phyloP scores from a whole-genome alignment of 1,284 basidiomycete species.

The Moesziomyces antarcticus region DNA sequence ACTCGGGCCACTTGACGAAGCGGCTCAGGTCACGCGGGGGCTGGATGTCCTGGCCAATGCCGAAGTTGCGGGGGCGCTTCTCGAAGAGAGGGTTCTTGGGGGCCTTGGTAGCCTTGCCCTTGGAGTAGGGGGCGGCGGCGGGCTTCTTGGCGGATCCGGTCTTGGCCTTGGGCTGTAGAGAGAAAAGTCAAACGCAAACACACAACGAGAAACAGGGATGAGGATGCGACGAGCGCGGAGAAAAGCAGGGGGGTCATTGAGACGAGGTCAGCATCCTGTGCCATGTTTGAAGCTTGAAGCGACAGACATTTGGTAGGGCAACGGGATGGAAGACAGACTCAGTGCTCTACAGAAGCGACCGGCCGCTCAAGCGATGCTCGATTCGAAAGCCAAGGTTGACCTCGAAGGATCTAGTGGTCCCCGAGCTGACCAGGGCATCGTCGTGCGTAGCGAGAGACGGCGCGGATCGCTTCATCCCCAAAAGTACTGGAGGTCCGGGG shows the following conservation, averaged over 20 bases:
- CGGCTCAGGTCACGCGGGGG: conserved; percentile 91
- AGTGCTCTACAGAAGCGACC: conserved; percentile 60
- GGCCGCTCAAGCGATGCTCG: conserved; percentile 10
- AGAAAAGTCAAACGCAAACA: conserved; percentile 10
- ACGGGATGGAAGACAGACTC: conserved; percentile 49
- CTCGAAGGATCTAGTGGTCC: conserved; percentile 6
- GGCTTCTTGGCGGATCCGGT: conserved; percentile 63
- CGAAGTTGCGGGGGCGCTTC: conserved; percentile 88
- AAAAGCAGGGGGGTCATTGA: conserved; percentile 62
- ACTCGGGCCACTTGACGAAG: conserved; percentile 99
- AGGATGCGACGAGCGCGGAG: conserved; percentile 4
- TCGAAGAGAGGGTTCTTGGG: conserved; percentile 98
- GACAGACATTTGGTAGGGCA: conserved; percentile 39
- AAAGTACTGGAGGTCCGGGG: conserved; percentile 23
- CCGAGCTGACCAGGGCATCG: conserved; percentile 39
- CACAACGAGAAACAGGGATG: neutral
- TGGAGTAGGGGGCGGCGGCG: conserved; percentile 61
- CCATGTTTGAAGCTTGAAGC: conserved; percentile 39
- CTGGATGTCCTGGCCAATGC: conserved; percentile 95
- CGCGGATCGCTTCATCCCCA: conserved; percentile 35
- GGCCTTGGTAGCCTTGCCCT: conserved; percentile 69
- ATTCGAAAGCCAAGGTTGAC: conserved; percentile 31
- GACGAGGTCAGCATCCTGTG: conserved; percentile 63
- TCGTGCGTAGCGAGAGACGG: conserved; percentile 11
- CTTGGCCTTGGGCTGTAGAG: conserved; percentile 66